Evolutionary conservation across 371 early-diverging fungal species (phyloP), one percentile per base, ranked within the genome.

Genomic region (Cokeromyces recurvatus): DNA sequence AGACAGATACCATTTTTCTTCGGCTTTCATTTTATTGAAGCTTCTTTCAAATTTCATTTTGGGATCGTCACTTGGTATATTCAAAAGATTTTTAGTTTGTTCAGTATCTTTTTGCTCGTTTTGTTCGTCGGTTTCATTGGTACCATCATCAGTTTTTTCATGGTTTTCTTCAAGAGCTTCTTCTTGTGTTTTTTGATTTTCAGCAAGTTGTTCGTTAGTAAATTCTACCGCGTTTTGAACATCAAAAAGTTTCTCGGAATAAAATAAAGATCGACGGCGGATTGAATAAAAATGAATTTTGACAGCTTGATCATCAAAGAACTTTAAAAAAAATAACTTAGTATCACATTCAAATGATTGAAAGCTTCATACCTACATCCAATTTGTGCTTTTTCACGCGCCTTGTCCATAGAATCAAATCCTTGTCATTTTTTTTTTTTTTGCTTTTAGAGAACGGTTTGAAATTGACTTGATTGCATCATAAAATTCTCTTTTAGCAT

Each of bases 1-100:
- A 17, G 47, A 53, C 20, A 53, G 20, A 32, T 53, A 53, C 53
- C 46, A 46, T 17, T 53, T 53, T 34, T 53, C 47, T 37, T 46
- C 38, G 29, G 29, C 20, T 53, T 36, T 53, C 47, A 46, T 53
- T 29, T 24, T 35, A 22, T 39, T 45, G 46, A 52, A 52, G 34
- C 25, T 35, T 15, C 34, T 32, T 41, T 52, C 53, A 35, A 52
- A 52, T 34, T 35, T 52, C 41, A 35, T 25, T 36, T 32, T 52
- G 20, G 32, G 23, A 41, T 46, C 31, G 32, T 40, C 46, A 38
- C 31, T 31, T 46, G 47, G 46, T 40, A 40, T 40, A 40, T 32
- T 40, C 38, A 43, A 38, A 43, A 22, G 14, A 27, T 24, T 52
- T 45, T 44, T 16, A 32, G 16, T 44, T 16, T 43, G 23, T 32